Evolutionary conservation across 345 rosid species (phyloP).

Genomic region (Bretschneidera sinensis): DNA sequence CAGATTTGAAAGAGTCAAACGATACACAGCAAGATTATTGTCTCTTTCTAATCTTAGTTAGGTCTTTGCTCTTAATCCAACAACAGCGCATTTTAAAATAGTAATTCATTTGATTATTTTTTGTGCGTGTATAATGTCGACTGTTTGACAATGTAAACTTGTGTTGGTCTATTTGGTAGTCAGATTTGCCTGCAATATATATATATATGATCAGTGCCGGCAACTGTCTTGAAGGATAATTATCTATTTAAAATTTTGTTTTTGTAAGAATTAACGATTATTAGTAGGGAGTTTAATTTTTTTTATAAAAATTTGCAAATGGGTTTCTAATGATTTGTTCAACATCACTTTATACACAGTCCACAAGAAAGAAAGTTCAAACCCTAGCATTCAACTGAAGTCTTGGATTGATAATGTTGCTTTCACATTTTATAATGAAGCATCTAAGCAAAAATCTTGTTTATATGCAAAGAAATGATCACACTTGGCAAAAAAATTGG

Average conservation of each 20-base stretch:
- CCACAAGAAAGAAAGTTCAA: slow-evolving; percentile 5
- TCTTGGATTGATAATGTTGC: too few relatives aligned
- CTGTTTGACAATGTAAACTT: neutral
- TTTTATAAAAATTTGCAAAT: slow-evolving; percentile 14
- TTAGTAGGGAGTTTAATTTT: neutral
- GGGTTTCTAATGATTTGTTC: slow-evolving; percentile 21
- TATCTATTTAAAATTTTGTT: neutral
- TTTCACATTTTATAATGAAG: too few relatives aligned
- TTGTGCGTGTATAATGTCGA: too few relatives aligned
- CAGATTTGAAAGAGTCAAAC: slow-evolving; percentile 28
- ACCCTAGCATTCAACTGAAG: too few relatives aligned
- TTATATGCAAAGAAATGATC: slow-evolving; percentile 11
- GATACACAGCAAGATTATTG: slow-evolving; percentile 22
- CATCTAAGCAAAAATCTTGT: too few relatives aligned
- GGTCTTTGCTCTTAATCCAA: slow-evolving; percentile 15
- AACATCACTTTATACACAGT: slow-evolving; percentile 7
- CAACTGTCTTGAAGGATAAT: slow-evolving; percentile 11
- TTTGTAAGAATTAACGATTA: neutral
- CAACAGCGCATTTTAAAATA: neutral
- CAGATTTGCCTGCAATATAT: slow-evolving; percentile 19
- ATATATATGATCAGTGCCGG: slow-evolving; percentile 5
- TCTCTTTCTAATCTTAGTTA: slow-evolving; percentile 8
- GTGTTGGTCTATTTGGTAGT: neutral
- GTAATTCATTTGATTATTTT: too few relatives aligned
- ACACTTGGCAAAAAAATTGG: neutral